Evolutionary conservation across 495 filamentous ascomycete species (phyloP).

Genomic region (Aspergillus conjunctus): DNA sequence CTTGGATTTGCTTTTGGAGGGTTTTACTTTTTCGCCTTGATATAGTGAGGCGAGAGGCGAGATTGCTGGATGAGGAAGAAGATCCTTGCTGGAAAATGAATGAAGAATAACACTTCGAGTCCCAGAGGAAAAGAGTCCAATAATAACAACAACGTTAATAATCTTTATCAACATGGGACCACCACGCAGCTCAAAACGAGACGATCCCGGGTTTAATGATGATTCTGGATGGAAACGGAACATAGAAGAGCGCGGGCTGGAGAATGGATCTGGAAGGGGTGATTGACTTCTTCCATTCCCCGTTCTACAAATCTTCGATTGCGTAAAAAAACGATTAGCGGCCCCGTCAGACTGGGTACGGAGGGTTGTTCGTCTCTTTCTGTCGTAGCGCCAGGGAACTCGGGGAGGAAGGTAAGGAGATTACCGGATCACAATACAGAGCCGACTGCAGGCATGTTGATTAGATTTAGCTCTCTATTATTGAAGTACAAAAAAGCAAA

Average conservation of each 20-base stretch:
- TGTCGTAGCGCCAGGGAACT: background rate
- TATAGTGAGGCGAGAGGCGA: background rate
- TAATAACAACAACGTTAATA: conserved; percentile 4
- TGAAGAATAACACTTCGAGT: background rate
- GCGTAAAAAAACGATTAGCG: conserved; percentile 26
- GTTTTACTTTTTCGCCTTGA: background rate
- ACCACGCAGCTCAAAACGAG: too few species aligned
- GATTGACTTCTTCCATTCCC: conserved; percentile 35
- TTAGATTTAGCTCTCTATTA: too few species aligned
- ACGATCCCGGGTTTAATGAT: too few species aligned
- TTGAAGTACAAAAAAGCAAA: too few species aligned
- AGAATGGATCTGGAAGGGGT: conserved; percentile 9
- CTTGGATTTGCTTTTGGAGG: background rate
- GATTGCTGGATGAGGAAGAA: conserved; percentile 1
- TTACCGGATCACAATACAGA: too few species aligned
- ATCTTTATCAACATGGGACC: background rate
- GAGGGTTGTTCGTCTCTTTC: conserved; percentile 12
- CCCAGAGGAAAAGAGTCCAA: too few species aligned
- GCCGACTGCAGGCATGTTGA: background rate
- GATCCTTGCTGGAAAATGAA: conserved; percentile 6
- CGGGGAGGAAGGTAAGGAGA: background rate
- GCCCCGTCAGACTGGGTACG: conserved; percentile 27
- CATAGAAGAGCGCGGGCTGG: conserved; percentile 7
- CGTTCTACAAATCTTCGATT: conserved; percentile 33
- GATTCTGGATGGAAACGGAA: background rate